Conservation (phyloP, 345 rosid genomes). For the Kernera saxatilis region DNA sequence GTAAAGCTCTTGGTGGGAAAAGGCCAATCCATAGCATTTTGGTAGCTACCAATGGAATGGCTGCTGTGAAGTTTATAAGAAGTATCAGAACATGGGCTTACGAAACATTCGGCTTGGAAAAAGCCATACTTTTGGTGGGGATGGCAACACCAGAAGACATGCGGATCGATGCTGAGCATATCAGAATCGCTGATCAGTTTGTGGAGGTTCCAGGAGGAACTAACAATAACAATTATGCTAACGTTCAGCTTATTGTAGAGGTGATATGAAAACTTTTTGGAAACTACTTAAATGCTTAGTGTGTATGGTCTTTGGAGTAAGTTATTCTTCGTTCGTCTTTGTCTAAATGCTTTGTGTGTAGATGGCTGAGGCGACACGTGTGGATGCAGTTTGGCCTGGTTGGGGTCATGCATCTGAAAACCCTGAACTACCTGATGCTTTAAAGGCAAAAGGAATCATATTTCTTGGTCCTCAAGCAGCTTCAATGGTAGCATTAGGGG, state of each 20-base stretch:
- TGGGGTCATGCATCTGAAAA: conserved; percentile 99
- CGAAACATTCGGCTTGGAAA: conserved; percentile 90
- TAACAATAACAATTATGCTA: conserved; percentile 94
- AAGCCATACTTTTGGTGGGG: conserved; percentile 85
- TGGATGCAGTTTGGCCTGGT: conserved; percentile 99
- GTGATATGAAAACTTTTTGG: conserved; percentile 31
- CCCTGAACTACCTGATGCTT: conserved; percentile 94
- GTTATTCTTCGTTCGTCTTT: neutral
- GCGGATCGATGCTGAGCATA: conserved; percentile 97
- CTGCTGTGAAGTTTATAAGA: conserved; percentile 94
- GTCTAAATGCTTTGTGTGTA: conserved; percentile 26
- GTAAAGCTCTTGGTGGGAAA: conserved; percentile 75
- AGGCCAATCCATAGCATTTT: conserved; percentile 83
- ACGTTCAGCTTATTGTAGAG: conserved; percentile 97
- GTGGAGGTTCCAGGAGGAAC: conserved; percentile 99
- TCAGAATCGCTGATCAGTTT: conserved; percentile 94
- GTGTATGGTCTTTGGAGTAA: neutral
- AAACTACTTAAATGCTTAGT: neutral
- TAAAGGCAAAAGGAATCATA: conserved; percentile 69
- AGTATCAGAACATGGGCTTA: conserved; percentile 94
- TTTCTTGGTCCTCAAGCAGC: conserved; percentile 86
- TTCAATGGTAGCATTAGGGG: conserved; percentile 95
- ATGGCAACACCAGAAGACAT: conserved; percentile 99
- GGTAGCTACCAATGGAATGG: conserved; percentile 97
- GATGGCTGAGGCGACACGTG: conserved; percentile 95